Conservation (phyloP, 1,284 basidiomycete species). For the Tremellales sp. region DNA sequence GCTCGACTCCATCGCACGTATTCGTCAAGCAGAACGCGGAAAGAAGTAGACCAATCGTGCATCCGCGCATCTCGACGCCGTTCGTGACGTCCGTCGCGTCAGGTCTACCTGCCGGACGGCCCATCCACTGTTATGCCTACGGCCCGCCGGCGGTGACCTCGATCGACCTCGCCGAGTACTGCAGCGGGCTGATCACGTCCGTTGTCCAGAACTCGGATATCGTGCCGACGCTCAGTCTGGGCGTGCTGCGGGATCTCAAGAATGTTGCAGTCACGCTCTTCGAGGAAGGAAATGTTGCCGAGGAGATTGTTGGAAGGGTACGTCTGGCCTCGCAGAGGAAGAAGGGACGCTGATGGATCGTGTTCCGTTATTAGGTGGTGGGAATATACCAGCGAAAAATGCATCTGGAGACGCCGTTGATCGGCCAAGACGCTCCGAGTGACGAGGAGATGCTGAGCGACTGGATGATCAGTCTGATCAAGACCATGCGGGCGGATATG, state of each 20-base stretch:
- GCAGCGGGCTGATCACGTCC: constrained; percentile 50
- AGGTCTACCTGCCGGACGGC: constrained; percentile 52
- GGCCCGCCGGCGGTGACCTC: constrained; percentile 50
- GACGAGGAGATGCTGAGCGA: constrained; percentile 37
- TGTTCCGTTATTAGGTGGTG: constrained; percentile 21
- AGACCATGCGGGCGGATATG: constrained; percentile 50
- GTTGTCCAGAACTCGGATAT: constrained; percentile 49
- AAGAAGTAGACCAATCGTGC: constrained; percentile 17
- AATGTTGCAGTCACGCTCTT: constrained; percentile 50
- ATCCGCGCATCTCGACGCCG: constrained; percentile 47
- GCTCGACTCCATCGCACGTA: constrained; percentile 33
- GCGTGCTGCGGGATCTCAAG: constrained; percentile 52
- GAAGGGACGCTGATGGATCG: constrained; percentile 6
- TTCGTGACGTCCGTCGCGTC: constrained; percentile 51
- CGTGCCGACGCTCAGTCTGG: constrained; percentile 48
- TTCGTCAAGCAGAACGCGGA: constrained; percentile 35
- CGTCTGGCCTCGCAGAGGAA: constrained; percentile 6
- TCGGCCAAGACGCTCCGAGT: constrained; percentile 2
- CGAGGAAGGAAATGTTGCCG: constrained; percentile 49
- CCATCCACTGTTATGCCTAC: constrained; percentile 52
- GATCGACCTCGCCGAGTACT: constrained; percentile 49
- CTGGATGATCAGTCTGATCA: constrained; percentile 49
- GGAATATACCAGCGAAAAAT: constrained; percentile 33
- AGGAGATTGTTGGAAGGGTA: constrained; percentile 53
- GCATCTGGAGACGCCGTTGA: not conserved